phyloP scores from a whole-genome alignment of 331 rosid genomes.

The Telfairia occidentalis region DNA sequence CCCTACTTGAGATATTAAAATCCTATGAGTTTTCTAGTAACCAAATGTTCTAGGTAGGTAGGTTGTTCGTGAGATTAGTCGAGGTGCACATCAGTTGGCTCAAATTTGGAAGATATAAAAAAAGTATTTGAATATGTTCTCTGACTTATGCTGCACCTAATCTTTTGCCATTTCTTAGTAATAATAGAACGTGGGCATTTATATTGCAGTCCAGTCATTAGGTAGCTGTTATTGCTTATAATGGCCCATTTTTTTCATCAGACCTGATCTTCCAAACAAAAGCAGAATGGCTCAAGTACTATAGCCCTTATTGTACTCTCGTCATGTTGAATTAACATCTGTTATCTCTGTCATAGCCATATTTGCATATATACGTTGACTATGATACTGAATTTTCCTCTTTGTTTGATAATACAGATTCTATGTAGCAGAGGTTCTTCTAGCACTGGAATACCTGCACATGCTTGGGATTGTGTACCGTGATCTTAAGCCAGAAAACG shows the following conservation, averaged over 20 bases:
- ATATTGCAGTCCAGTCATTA: neutral
- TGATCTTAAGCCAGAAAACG: constrained; percentile 90
- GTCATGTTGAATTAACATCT: neutral
- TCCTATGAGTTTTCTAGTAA: neutral
- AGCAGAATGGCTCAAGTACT: neutral
- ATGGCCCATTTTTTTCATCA: neutral
- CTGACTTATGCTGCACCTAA: neutral
- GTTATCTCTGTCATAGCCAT: neutral
- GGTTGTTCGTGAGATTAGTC: neutral
- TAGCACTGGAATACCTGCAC: constrained; percentile 80
- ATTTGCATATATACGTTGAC: neutral
- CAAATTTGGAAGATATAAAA: neutral
- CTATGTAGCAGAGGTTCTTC: constrained; percentile 86
- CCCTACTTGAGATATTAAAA: neutral
- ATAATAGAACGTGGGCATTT: neutral
- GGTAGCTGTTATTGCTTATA: neutral
- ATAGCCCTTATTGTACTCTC: neutral
- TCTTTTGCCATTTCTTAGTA: neutral
- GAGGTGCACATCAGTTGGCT: neutral
- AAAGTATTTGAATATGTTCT: neutral
- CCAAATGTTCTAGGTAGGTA: neutral
- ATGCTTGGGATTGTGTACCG: constrained; percentile 98
- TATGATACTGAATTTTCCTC: neutral
- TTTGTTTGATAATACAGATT: constrained; percentile 46
- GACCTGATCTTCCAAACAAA: neutral